These are phyloP conservation scores for Fusarium mangiferae DNA, from an alignment of 2,329 filamentous ascomycete species.

Conservation along the genomic window DNA sequence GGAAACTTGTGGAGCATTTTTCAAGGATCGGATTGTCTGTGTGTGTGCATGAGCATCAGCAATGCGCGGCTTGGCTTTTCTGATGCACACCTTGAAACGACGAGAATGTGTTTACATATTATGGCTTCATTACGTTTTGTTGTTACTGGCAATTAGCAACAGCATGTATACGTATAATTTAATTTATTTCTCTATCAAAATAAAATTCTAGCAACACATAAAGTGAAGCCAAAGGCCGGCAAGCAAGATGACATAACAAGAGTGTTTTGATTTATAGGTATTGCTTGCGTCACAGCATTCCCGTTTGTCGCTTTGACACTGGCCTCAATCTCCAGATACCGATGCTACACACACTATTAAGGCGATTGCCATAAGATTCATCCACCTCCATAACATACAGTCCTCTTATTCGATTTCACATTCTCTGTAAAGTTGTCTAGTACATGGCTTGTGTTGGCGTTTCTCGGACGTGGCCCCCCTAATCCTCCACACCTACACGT, in stretches of 20 bases:
- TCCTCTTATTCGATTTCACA: neutral
- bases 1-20: slow-evolving; percentile 26
- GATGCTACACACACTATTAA: neutral
- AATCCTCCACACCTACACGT: slow-evolving; percentile 40
- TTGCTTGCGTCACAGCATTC: neutral
- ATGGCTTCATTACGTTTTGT: neutral
- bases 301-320: neutral
- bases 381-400: neutral
- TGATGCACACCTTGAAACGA: slow-evolving; percentile 18
- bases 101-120: neutral
- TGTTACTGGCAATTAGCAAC: neutral
- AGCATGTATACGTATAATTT: neutral
- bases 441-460: slow-evolving; percentile 10
- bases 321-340: neutral
- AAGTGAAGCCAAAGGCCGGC: neutral
- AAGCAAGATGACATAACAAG: neutral
- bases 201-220: neutral
- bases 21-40: neutral
- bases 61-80: slow-evolving; percentile 20
- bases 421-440: slow-evolving; percentile 6
- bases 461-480: slow-evolving; percentile 25
- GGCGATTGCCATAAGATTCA: neutral
- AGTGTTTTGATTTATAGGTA: slow-evolving; percentile 6
- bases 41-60: slow-evolving; percentile 18
- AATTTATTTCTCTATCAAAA: neutral